These are phyloP conservation scores for Barbatosphaeria neglecta DNA, from an alignment of 495 filamentous ascomycete species.

Conservation along the genomic window DNA sequence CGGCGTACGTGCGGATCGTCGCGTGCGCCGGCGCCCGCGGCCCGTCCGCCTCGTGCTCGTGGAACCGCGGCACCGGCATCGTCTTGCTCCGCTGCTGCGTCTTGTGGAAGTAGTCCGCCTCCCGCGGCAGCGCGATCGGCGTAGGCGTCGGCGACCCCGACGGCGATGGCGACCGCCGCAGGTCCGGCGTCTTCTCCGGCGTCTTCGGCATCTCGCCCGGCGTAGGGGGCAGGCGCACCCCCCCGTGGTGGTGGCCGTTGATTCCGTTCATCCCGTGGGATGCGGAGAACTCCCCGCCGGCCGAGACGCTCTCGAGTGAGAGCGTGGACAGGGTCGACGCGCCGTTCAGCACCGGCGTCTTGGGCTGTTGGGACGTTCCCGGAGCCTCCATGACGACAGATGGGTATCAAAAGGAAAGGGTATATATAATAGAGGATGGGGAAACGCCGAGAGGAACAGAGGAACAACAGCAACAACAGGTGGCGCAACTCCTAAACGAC, in stretches of 20 bases:
- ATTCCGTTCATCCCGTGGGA: not conserved
- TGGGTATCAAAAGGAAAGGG: not conserved
- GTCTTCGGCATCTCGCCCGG: not conserved
- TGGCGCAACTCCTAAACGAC: no score
- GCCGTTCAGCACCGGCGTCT: not conserved
- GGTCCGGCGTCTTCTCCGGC: not conserved
- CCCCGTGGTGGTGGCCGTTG: not conserved
- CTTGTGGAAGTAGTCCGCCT: not conserved
- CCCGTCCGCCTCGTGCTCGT: slow-evolving; percentile 16
- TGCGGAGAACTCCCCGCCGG: not conserved
- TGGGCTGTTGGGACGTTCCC: not conserved
- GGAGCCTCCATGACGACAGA: not conserved
- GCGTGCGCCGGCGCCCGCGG: slow-evolving; percentile 25
- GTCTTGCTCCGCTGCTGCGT: not conserved
- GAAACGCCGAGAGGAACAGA: no score
- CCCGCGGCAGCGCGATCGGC: not conserved
- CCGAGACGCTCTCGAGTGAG: not conserved
- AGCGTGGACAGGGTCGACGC: not conserved
- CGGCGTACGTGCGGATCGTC: slow-evolving; percentile 27
- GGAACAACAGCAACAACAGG: no score
- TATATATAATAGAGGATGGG: not conserved
- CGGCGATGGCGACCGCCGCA: not conserved
- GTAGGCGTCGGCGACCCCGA: not conserved
- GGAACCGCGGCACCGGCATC: slow-evolving; percentile 4
- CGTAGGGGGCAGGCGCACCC: not conserved